Conservation (phyloP, 176 grass and related monocot species). For the sorghum (Sorghum bicolor) region DNA sequence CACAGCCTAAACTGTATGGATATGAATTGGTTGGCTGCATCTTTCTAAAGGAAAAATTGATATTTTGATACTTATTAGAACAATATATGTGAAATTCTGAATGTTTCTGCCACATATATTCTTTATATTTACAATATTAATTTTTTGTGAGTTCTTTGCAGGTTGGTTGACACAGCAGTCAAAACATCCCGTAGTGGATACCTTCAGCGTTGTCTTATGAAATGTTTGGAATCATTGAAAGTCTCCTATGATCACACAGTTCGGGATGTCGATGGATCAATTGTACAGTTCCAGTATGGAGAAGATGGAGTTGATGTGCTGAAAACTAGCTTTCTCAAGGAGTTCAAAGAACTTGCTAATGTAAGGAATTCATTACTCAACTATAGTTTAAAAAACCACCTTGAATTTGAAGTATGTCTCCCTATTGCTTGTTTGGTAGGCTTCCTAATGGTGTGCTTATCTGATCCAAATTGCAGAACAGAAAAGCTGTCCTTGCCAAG, state of each 20-base stretch:
- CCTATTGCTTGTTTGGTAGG: constrained; percentile 14
- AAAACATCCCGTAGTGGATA: constrained; percentile 98
- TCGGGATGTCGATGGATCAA: constrained; percentile 89
- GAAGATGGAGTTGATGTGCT: constrained; percentile 88
- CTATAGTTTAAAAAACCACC: neutral
- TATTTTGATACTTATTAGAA: neutral
- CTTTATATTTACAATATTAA: constrained; percentile 15
- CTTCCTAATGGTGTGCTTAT: constrained; percentile 29
- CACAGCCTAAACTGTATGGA: neutral
- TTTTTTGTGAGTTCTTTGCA: constrained; percentile 29
- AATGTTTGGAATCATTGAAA: constrained; percentile 82
- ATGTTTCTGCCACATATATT: neutral
- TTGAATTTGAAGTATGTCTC: neutral
- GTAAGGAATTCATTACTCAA: constrained; percentile 48
- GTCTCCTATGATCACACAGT: constrained; percentile 88
- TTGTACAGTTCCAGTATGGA: constrained; percentile 90
- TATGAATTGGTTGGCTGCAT: constrained; percentile 1
- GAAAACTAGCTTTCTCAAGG: constrained; percentile 68
- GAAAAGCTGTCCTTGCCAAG: constrained; percentile 43
- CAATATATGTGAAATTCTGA: neutral
- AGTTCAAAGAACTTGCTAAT: constrained; percentile 63
- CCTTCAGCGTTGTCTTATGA: constrained; percentile 92
- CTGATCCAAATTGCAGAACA: constrained; percentile 51
- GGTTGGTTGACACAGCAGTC: constrained; percentile 87
- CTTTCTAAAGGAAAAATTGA: neutral